A percentile compares a stretch with the other conserved stretches of the same genome.
These are phyloP conservation scores for Xerocomus potaroensis DNA, from an alignment of 768 basidiomycete genomes.

Conservation along the genomic window DNA sequence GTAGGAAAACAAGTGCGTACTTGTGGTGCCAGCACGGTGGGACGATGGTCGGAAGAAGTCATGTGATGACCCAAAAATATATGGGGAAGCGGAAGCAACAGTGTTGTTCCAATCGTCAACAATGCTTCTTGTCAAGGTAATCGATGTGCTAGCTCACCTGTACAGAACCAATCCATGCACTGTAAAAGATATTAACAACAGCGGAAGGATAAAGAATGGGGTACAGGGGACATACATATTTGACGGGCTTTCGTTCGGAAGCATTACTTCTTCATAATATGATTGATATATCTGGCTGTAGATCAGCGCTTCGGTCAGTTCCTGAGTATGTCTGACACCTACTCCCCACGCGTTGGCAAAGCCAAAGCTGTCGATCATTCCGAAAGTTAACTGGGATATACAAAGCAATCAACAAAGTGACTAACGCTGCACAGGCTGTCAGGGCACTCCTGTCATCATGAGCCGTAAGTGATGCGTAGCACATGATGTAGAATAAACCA, in stretches of 20 bases:
- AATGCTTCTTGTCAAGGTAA: background rate
- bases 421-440: constrained; percentile 40
- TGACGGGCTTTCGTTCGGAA: constrained; percentile 51
- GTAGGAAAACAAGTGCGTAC: constrained; percentile 62
- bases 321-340: constrained; percentile 25
- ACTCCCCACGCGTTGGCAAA: constrained; percentile 76
- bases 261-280: constrained; percentile 56
- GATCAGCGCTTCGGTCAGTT: background rate
- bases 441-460: constrained; percentile 9
- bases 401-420: too few species aligned
- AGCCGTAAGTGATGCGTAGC: background rate
- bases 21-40: constrained; percentile 20
- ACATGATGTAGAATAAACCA: too few species aligned
- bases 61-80: too few species aligned
- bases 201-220: background rate
- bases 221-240: constrained; percentile 42
- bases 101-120: background rate
- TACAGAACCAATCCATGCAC: constrained; percentile 78
- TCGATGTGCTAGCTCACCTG: constrained; percentile 40
- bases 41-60: too few species aligned
- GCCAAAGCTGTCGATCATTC: constrained; percentile 45
- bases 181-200: constrained; percentile 23
- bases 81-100: too few species aligned
- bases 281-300: constrained; percentile 59
- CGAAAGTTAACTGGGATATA: background rate